Percentiles rank a stretch among this genome's conserved stretches.
These are phyloP conservation scores for Rosa rugosa DNA, from an alignment of 306 rosid genomes.

Conservation along the genomic window DNA sequence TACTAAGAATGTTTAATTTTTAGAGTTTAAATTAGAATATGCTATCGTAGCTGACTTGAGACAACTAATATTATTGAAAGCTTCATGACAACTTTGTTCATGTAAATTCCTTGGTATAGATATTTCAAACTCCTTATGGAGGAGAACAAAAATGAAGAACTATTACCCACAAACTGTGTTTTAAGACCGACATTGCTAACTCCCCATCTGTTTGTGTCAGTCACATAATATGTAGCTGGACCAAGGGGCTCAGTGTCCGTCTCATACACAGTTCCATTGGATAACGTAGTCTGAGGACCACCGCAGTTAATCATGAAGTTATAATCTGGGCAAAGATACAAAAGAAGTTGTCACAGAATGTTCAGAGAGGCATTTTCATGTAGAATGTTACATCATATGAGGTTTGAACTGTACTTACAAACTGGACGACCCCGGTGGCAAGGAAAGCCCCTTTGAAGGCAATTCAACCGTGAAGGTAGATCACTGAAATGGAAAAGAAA, in stretches of 20 bases:
- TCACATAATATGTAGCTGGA: constrained; percentile 65
- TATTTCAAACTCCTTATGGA: neutral
- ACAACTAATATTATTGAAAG: neutral
- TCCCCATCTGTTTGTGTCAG: constrained; percentile 57
- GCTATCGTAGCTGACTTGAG: neutral
- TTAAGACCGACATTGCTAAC: constrained; percentile 67
- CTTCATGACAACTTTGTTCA: neutral
- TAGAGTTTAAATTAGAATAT: neutral
- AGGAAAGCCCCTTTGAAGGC: constrained; percentile 71
- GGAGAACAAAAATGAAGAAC: neutral
- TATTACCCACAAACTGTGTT: constrained; percentile 3
- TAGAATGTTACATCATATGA: neutral
- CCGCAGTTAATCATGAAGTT: constrained; percentile 70
- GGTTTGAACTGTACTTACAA: constrained; percentile 51
- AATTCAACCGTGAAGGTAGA: constrained; percentile 62
- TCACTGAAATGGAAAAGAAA: constrained; percentile 39
- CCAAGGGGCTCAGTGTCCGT: constrained; percentile 58
- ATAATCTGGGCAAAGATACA: constrained; percentile 46
- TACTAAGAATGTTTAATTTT: neutral
- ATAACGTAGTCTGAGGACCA: constrained; percentile 42
- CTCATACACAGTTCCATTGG: constrained; percentile 43
- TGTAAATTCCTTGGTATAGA: neutral
- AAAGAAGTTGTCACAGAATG: neutral
- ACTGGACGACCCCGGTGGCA: constrained; percentile 53
- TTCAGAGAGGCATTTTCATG: neutral